Evolutionary conservation across 2,329 filamentous ascomycete species (phyloP), one percentile per base, ranked within the genome.

Genomic region (Neospermospora avenae): DNA sequence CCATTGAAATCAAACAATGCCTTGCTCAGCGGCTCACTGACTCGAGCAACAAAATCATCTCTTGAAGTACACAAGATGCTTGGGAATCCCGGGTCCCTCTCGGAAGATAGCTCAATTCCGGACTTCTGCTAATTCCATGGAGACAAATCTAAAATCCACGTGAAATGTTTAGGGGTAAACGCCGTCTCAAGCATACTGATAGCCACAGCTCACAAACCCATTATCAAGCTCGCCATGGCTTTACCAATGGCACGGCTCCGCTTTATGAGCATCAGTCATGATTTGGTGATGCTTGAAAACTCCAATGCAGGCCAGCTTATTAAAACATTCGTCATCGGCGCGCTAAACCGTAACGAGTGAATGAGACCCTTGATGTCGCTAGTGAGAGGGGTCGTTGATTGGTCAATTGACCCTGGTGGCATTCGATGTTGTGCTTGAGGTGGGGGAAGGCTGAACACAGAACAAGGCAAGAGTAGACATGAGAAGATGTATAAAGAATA

Each of bases 221-320:
- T 48, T 48, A 31, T 51, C 28, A 35, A 51, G 46, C 28, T 31
- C 28, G 46, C 28, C n/a, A 13, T 18, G 46, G 28, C 16, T 4
- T 31, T 31, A 31, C 5, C 16, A 18, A 25, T 25, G 44, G 6
- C 44, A 24, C 44, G 13, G 6, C 20, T 46, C 25, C 28, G 48
- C 34, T 51, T 11, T 14, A 18, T 20, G n/a, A 54, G 51, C 51
- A 48, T 60, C 54, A 61, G 54, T 61, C 54, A 61, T 61, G 53
- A 31, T 61, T 61, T 41, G 39, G 59, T 57, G 37, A 61, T 39
- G 42, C 22, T 24, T 45, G 28, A 31, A 31, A 31, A 31, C 11
- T 5, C 11, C 41, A 49, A 37, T 53, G 34, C 22, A 44, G 42
- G 16, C 11, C 10, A n/a, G 60, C 51, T 60, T 55, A 60, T 45